Conservation (phyloP, 768 basidiomycete genomes). For the Steccherinum ochraceum region DNA sequence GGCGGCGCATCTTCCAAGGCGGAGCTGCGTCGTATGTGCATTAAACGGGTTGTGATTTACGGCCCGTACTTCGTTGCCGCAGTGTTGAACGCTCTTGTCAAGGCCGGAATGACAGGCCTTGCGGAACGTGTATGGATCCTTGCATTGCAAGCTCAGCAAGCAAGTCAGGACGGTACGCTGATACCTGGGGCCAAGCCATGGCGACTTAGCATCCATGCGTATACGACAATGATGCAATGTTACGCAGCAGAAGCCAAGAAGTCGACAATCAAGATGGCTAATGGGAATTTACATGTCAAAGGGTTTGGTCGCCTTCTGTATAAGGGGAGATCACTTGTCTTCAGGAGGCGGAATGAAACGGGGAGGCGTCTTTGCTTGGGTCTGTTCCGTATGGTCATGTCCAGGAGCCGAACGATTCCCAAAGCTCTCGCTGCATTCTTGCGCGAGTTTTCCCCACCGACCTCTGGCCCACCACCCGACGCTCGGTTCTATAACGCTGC, state of each 20-base stretch:
- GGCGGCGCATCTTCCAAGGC: conserved; percentile 21
- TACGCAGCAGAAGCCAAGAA: conserved; percentile 42
- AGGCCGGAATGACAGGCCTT: conserved; percentile 45
- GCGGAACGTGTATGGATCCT: conserved; percentile 62
- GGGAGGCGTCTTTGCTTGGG: conserved; percentile 12
- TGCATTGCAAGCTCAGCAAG: conserved; percentile 50
- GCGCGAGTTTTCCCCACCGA: conserved; percentile 16
- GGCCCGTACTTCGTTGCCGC: conserved; percentile 58
- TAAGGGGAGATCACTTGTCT: conserved; percentile 15
- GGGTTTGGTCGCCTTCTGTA: conserved; percentile 21
- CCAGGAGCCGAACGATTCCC: conserved; percentile 13
- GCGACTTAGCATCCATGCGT: conserved; percentile 60
- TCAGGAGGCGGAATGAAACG: conserved; percentile 14
- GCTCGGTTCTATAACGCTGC: conserved; percentile 65
- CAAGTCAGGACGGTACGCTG: conserved; percentile 37
- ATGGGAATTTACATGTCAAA: conserved; percentile 17
- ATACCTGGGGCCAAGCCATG: conserved; percentile 38
- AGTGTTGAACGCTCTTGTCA: conserved; percentile 55
- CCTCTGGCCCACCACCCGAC: conserved; percentile 40
- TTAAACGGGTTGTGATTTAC: conserved; percentile 38
- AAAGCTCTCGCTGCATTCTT: conserved; percentile 13
- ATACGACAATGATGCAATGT: conserved; percentile 64
- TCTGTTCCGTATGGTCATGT: conserved; percentile 26
- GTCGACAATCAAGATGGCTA: conserved; percentile 8
- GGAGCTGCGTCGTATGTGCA: conserved; percentile 21